Evolutionary conservation across 371 early-diverging fungal species (phyloP).

Genomic region (Mortierella sp.): DNA sequence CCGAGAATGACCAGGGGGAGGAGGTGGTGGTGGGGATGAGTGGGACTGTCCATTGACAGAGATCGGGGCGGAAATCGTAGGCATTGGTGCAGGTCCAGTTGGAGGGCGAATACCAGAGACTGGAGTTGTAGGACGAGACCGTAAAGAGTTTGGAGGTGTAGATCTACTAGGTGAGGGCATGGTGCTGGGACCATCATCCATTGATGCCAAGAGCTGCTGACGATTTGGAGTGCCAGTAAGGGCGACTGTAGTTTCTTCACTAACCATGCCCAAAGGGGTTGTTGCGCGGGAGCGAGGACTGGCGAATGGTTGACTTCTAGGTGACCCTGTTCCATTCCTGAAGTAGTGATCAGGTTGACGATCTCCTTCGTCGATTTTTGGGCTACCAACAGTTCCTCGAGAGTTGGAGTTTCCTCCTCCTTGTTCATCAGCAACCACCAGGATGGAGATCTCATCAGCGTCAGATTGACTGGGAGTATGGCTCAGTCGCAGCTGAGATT

Average conservation of each 20-base stretch:
- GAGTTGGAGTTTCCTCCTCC: background rate
- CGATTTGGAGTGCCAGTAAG: constrained; percentile 19
- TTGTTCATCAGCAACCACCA: background rate
- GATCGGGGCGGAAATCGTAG: constrained; percentile 17
- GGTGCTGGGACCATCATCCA: constrained; percentile 15
- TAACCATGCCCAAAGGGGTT: constrained; percentile 29
- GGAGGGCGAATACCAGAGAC: constrained; percentile 29
- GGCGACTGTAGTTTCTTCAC: constrained; percentile 16
- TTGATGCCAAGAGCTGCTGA: constrained; percentile 35
- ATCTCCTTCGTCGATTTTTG: constrained; percentile 17
- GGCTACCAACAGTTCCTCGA: background rate
- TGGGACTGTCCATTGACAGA: background rate
- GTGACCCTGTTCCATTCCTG: background rate
- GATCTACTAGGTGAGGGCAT: constrained; percentile 19
- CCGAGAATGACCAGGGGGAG: background rate
- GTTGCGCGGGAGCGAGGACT: constrained; percentile 22
- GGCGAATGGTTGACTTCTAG: background rate
- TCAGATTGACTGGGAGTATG: constrained; percentile 27
- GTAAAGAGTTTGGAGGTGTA: constrained; percentile 7
- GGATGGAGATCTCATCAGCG: constrained; percentile 11
- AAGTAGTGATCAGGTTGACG: constrained; percentile 24
- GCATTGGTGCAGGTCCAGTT: constrained; percentile 16
- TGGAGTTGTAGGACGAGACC: constrained; percentile 39
- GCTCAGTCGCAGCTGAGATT: constrained; percentile 29
- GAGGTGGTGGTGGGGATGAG: background rate